A percentile compares a stretch with the other conserved stretches of the same genome.
phyloP scores from a whole-genome alignment of 352 stramenopile species.

The Phytophthora citrophthora region DNA sequence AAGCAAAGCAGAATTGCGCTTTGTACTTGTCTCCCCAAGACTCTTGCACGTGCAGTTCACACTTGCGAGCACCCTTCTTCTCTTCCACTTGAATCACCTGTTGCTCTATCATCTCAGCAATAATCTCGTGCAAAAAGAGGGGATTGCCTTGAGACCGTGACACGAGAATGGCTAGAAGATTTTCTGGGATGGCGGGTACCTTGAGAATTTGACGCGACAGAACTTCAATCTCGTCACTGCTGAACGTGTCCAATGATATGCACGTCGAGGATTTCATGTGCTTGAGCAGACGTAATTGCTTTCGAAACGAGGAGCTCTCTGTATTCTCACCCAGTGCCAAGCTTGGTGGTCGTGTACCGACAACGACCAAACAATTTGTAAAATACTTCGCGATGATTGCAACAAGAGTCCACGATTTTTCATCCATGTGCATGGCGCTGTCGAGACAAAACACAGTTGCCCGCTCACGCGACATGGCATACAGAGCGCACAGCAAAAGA shows the following conservation, averaged over 20 bases:
- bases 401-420: slow-evolving; percentile 84
- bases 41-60: slow-evolving; percentile 77
- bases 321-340: slow-evolving; percentile 71
- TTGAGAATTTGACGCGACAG: slow-evolving; percentile 73
- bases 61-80: slow-evolving; percentile 48
- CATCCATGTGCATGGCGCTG: slow-evolving; percentile 89
- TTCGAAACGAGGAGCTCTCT: slow-evolving; percentile 77
- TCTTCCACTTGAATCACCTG: slow-evolving; percentile 79
- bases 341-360: slow-evolving; percentile 75
- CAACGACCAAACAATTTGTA: slow-evolving; percentile 81
- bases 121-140: slow-evolving; percentile 86
- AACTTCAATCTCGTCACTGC: slow-evolving; percentile 57
- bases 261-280: slow-evolving; percentile 59
- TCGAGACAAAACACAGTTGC: slow-evolving; percentile 82
- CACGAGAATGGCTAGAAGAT: slow-evolving; percentile 72
- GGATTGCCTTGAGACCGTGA: slow-evolving; percentile 84
- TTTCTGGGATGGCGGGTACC: slow-evolving; percentile 58
- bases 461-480: slow-evolving; percentile 76
- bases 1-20: slow-evolving; percentile 80
- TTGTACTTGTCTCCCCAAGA: slow-evolving; percentile 81
- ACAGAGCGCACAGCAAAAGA: slow-evolving; percentile 75
- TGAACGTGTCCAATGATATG: slow-evolving; percentile 60
- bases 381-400: slow-evolving; percentile 88
- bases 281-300: slow-evolving; percentile 79
- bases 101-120: slow-evolving; percentile 80